Conservation (phyloP, 1,284 basidiomycete genomes). For the Puccinia horiana region DNA sequence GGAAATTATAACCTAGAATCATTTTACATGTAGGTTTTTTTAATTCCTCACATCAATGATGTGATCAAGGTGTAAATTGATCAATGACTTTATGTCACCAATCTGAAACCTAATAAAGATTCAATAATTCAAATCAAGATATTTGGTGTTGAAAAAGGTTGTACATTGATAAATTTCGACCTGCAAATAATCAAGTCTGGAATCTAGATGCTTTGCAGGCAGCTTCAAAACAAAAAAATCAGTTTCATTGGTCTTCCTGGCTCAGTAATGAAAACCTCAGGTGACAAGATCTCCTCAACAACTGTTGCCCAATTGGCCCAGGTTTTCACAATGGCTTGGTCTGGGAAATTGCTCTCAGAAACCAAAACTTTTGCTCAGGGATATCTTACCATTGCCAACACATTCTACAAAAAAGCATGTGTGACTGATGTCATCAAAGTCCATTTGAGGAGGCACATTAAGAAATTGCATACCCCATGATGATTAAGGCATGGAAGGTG, state of each 20-base stretch:
- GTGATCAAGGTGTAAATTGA: too few relatives aligned
- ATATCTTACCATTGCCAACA: conserved; percentile 88
- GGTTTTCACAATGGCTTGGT: conserved; percentile 99
- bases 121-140: too few relatives aligned
- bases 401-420: conserved; percentile 86
- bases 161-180: too few relatives aligned
- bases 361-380: conserved; percentile 82
- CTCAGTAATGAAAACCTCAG: conserved; percentile 98
- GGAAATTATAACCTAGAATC: too few relatives aligned
- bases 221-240: conserved; percentile 89
- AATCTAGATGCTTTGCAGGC: too few relatives aligned
- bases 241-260: conserved; percentile 99
- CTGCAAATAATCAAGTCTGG: too few relatives aligned
- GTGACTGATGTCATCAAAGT: conserved; percentile 86
- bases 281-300: conserved; percentile 99
- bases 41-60: too few relatives aligned
- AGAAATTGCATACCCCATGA: conserved; percentile 92
- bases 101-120: too few relatives aligned
- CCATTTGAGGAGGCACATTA: conserved; percentile 79
- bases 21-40: too few relatives aligned
- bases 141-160: too few relatives aligned
- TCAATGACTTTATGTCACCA: too few relatives aligned
- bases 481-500: conserved; percentile 99
- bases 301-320: conserved; percentile 96
- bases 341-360: conserved; percentile 88